These are phyloP conservation scores for Paecilomyces sp. DNA, from an alignment of 2,329 filamentous ascomycete species.

Conservation along the genomic window DNA sequence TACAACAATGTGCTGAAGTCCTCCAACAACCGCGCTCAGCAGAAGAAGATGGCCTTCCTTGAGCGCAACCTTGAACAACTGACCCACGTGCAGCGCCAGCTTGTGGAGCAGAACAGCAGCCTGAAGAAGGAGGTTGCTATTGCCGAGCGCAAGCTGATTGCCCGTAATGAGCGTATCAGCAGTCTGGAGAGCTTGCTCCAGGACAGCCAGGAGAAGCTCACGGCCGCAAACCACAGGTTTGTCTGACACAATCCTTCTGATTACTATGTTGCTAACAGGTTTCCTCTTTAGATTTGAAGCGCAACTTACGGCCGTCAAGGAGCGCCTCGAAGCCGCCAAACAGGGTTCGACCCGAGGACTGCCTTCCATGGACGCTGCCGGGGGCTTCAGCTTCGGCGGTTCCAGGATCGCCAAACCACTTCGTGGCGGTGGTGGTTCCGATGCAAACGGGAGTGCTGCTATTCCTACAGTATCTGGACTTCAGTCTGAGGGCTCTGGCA, in stretches of 20 bases:
- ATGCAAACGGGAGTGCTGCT: conserved; percentile 24
- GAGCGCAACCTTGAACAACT: conserved; percentile 97
- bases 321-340: conserved; percentile 93
- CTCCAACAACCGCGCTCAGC: conserved; percentile 95
- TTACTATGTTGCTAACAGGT: conserved; percentile 4
- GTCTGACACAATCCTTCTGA: conserved; percentile 21
- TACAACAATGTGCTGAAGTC: conserved; percentile 97
- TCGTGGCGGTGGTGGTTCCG: conserved; percentile 39
- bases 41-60: conserved; percentile 99
- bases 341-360: conserved; percentile 81
- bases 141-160: conserved; percentile 92
- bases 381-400: conserved; percentile 64
- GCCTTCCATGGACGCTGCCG: conserved; percentile 54
- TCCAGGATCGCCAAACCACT: conserved; percentile 59
- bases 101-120: conserved; percentile 94
- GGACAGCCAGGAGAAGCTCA: conserved; percentile 97
- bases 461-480: conserved; percentile 35
- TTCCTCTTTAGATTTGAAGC: conserved; percentile 71
- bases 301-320: conserved; percentile 94
- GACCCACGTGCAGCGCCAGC: conserved; percentile 91
- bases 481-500: conserved; percentile 65
- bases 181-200: conserved; percentile 86
- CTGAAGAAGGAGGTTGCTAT: conserved; percentile 99
- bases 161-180: conserved; percentile 92
- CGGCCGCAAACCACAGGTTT: conserved; percentile 93